Base-by-base conservation (phyloP, 1,284 basidiomycete species). In the Ceratobasidium sp. region DNA sequence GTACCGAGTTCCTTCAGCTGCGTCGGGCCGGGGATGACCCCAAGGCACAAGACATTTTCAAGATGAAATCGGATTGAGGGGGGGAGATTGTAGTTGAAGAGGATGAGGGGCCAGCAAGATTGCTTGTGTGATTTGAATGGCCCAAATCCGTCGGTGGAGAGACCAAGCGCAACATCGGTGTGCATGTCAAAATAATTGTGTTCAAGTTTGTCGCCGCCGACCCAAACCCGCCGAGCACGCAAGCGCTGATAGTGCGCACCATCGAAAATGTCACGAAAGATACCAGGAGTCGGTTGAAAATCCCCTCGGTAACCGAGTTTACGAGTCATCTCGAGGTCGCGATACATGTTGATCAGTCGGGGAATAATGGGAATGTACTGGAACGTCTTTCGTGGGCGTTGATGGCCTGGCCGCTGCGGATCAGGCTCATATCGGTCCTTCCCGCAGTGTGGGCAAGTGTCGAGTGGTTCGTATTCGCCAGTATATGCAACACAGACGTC, bases 41-140 rank as follows among this genome's bases (percentile, higher is more conserved):
- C 73, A n/a, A 76, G 70, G 28, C 61, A 64, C 21, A 75, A 41
- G 23, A 76, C 50, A 44, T 76, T 49, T 30, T 58, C 44, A 5
- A 71, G 46, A 13, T 75, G 72, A 16, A 72, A 61, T 1, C 74
- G 74, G 7, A 57, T 55, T 9, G 62, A 32, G 8, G 74, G 75
- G 13, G 71, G 74, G n/a, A 76, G 70, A 54, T 76, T 76, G 47
- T 72, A 74, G 61, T 74, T 76, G 73, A 76, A 58, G 1, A 72
- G 23, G 28, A 76, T 70, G 4, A 75, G 50, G 6, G 75, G 76
- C 74, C 76, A 75, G 44, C 79, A 61, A 23, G 46, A 21, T 21
- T 21, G 11, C 11, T 74, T 44, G 38, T 62, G 35, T 9, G 58
- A 35, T 30, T 58, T 66, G 41, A 73, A 73, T 11, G 59, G 52